phyloP scores from a whole-genome alignment of 306 rosid genomes.

The Cucurbita ficifolia region DNA sequence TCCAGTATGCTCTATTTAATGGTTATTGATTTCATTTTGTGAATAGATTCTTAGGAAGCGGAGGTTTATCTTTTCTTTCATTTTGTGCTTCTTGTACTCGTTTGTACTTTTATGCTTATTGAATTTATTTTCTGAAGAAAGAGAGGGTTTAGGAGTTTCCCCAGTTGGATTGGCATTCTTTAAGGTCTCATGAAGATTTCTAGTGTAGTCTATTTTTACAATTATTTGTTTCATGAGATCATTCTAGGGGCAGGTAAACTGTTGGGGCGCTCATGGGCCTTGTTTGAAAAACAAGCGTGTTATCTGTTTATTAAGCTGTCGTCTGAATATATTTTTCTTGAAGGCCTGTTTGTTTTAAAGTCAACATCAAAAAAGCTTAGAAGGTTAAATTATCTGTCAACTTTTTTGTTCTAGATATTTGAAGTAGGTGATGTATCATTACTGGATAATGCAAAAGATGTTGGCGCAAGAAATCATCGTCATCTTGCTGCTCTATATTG shows the following conservation, averaged over 20 bases:
- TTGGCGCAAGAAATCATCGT: constrained; percentile 68
- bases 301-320: not conserved
- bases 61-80: not conserved
- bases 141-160: not conserved
- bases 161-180: not conserved
- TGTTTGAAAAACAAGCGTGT: not conserved
- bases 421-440: constrained; percentile 74
- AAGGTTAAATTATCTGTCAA: not conserved
- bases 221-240: not conserved
- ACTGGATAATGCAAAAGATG: constrained; percentile 59
- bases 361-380: not conserved
- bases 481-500: constrained; percentile 76
- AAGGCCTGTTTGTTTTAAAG: not conserved
- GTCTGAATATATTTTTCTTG: not conserved
- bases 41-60: not conserved
- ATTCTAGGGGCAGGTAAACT: not conserved
- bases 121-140: not conserved
- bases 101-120: not conserved
- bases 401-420: constrained; percentile 43
- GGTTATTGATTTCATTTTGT: not conserved
- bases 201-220: not conserved
- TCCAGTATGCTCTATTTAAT: not conserved
- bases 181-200: not conserved
- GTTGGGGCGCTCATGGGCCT: not conserved
- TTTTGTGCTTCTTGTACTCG: not conserved